Percentiles rank a stretch among this genome's conserved stretches.
Evolutionary conservation across 306 rosid species (phyloP).

Genomic region (Leucaena leucocephala): DNA sequence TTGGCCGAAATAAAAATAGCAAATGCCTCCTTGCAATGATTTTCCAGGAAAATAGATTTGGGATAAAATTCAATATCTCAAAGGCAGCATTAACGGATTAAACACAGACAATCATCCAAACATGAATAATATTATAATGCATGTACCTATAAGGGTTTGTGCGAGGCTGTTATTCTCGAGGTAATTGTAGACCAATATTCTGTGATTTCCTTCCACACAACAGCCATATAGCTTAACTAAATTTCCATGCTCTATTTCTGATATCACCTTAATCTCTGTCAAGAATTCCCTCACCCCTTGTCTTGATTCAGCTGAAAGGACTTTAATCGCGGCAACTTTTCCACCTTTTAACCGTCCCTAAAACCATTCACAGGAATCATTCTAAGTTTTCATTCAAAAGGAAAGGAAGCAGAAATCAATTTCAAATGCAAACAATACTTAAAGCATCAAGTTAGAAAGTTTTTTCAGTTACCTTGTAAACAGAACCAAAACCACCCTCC

Average conservation of each 20-base stretch:
- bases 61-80: not conserved
- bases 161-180: conserved; percentile 90
- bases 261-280: conserved; percentile 88
- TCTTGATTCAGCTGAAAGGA: conserved; percentile 85
- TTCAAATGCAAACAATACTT: conserved; percentile 28
- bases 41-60: conserved; percentile 3
- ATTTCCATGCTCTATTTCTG: conserved; percentile 84
- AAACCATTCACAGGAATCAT: conserved; percentile 33
- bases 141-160: conserved; percentile 80
- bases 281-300: conserved; percentile 91
- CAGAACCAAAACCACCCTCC: conserved; percentile 98
- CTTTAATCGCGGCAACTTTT: conserved; percentile 88
- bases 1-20: conserved; percentile 4
- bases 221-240: conserved; percentile 90
- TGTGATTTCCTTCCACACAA: conserved; percentile 78
- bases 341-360: conserved; percentile 88
- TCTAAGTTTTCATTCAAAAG: conserved; percentile 26
- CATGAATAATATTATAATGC: conserved; percentile 23
- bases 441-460: not conserved
- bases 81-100: not conserved
- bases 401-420: conserved; percentile 18
- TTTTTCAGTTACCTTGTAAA: conserved; percentile 67
- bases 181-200: conserved; percentile 91
- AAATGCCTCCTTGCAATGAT: not conserved
- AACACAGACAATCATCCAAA: not conserved